Base-by-base conservation (phyloP, 306 rosid species). In the Fagus sylvatica region DNA sequence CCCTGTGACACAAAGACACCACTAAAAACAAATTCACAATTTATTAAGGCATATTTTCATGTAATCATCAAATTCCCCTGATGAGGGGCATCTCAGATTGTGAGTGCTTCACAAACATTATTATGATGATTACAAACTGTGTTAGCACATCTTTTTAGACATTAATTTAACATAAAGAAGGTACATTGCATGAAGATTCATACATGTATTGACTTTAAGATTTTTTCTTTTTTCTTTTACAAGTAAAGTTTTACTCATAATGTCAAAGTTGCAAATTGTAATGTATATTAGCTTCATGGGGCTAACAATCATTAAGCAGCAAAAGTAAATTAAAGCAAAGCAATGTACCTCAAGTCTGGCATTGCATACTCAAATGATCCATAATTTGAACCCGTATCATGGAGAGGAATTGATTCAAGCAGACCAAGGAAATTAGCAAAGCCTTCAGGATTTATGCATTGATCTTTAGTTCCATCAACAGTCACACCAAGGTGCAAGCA, bases 381-480 rank as follows among this genome's bases (percentile, higher is more conserved):
- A 84, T 91, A 80, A 55, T 71, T 77, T 69, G 93, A 82, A 84
- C 86, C 87, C 67, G 86, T 76, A 82, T 89, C 94, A 42, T 90
- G 86, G 73, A 94, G 86, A 87, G 98, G 98, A 80, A 94, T 88
- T 66, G 97, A 92, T 89, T 89, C 93, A 22, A 94, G 93, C 81
- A 94, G 82, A 79, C 92, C 90, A 84, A 94, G 73, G 78, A 94
- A 90, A 89, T 81, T 89, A 68, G 95, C 85, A 84, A 94, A 88
- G 76, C 91, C 93, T 86, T 90, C 97, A 57, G 96, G 91, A 82
- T 88, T 92, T 83, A 82, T 84, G 90, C 98, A 92, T 73, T 89
- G 95, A 71, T 87, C 91, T 65, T 86, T 86, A 64, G 80, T 72
- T 80, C 88, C 91, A 74, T 79, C 85, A 74, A 71, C 54, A 73